Evolutionary conservation across 306 rosid species (phyloP), one percentile per base, ranked within the genome.

Genomic region (Arachis hypogaea): DNA sequence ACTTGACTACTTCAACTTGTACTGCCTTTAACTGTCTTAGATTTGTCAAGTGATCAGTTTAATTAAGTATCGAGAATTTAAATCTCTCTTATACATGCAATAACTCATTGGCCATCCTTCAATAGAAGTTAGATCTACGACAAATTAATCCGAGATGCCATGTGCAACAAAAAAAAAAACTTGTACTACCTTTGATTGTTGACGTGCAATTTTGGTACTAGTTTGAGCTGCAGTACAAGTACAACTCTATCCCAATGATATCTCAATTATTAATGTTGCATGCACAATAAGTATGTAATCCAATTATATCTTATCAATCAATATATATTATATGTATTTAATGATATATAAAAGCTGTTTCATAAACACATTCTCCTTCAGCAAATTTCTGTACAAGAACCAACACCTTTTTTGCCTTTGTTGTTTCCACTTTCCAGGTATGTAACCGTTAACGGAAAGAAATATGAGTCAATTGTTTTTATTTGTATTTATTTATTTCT

Each of bases 161-260:
- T 0, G 1, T 22, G 28, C 38, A 33, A 33, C 4, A 33, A 33
- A 33, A 33, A 33, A 33, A 33, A 33, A 33, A 33, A 28, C 16
- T 4, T 61, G 75, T 77, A 69, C 71, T 77, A 29, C 77, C 11
- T 55, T 29, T 30, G 4, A 9, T 40, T 9, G 62, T 67, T 59
- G 80, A 66, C 68, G 68, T 76, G 73, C 69, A 50, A 36, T 7
- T 0, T 52, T 69, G 18, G 63, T 16, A 77, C 71, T 41, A 12
- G 42, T 69, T 61, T 69, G 30, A 30, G 58, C 2, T 42, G 66
- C 58, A 77, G 77, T 77, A 77, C 81, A 69, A 54, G 54, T 36
- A 6, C 9, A 49, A 33, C 28, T 22, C 28, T 22, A 22, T 22
- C 55, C 9, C 4, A 7, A 46, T 46, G 8, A 46, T 46, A 46